Base-by-base conservation (phyloP, 495 filamentous ascomycete genomes). In the Thozetella sp. region DNA sequence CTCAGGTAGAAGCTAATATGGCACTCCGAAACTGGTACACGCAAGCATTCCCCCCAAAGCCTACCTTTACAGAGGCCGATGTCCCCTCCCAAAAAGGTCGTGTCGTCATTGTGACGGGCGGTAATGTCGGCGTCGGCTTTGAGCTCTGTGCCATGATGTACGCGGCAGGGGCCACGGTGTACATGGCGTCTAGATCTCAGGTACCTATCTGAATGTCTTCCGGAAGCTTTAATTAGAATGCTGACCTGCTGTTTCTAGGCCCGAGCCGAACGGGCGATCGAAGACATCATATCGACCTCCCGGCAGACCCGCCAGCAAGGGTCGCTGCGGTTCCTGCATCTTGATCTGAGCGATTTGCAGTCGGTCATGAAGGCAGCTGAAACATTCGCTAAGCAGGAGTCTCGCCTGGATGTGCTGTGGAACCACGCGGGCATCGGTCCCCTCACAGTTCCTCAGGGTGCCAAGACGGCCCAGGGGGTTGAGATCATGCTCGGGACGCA, bases 401-500 rank as follows among this genome's bases (percentile, higher is more conserved):
- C 58, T 2, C 62, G 74, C 13, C 72, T 87, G 0, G 78, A 87
- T 56, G 76, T 85, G 10, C 70, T 87, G 0, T 84, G 69, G 64
- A 84, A 85, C 61, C 85, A 87, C 59, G 83, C 84, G 0, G 83
- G 82, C 6, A 66, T 83, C 26, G 63, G 63, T 20, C 11, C 10
- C 9, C 43, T 56, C 34, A 22, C 24, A 2, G 46, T 37, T 1
- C 64, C 66, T n/a, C 23, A 48, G 2, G 66, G 67, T 19, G 59
- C 55, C 53, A 46, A 27, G 17, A 73, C 59, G n/a, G 59, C 30
- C 9, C 72, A 77, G 59, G 72, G 67, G 26, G 51, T 72, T 17
- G 73, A 77, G 53, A 23, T 57, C 13, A 67, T 68, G 20, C 57
- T 72, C 45, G 72, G 68, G 20, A 64, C 63, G 2, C 73, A 79